Evolutionary conservation across 306 rosid genomes (phyloP).

Genomic region (Vigna angularis): DNA sequence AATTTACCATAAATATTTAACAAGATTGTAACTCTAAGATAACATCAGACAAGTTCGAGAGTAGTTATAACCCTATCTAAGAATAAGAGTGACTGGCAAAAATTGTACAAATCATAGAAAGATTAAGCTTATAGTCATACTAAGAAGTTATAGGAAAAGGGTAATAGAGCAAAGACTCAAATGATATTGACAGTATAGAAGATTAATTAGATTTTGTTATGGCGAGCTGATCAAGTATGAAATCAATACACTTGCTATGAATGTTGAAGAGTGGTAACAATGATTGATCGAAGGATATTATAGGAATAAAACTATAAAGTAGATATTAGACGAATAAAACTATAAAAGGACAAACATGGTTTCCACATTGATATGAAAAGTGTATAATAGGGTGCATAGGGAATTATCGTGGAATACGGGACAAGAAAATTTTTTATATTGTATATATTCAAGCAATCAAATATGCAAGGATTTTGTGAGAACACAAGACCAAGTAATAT

Average conservation of each 20-base stretch:
- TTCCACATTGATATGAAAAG: not conserved
- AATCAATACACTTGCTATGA: not conserved
- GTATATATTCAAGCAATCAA: not conserved
- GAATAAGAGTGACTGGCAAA: not conserved
- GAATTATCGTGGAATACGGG: not conserved
- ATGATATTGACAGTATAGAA: not conserved
- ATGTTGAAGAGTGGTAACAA: not conserved
- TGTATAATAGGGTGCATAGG: not conserved
- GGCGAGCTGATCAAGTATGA: not conserved
- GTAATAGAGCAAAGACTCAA: not conserved
- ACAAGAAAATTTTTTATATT: not conserved
- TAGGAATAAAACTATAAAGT: too few relatives aligned
- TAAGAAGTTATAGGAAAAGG: not conserved
- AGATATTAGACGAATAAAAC: too few relatives aligned
- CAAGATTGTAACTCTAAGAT: not conserved
- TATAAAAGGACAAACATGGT: too few relatives aligned
- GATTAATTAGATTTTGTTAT: not conserved
- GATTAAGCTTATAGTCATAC: not conserved
- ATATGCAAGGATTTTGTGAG: not conserved
- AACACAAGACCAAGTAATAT: not conserved
- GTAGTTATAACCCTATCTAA: not conserved
- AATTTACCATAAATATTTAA: not conserved
- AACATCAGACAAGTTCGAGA: too few relatives aligned
- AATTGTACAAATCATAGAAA: too few relatives aligned
- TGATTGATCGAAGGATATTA: too few relatives aligned